phyloP scores from a whole-genome alignment of 306 rosid genomes.

The Gynostemma pentaphyllum region DNA sequence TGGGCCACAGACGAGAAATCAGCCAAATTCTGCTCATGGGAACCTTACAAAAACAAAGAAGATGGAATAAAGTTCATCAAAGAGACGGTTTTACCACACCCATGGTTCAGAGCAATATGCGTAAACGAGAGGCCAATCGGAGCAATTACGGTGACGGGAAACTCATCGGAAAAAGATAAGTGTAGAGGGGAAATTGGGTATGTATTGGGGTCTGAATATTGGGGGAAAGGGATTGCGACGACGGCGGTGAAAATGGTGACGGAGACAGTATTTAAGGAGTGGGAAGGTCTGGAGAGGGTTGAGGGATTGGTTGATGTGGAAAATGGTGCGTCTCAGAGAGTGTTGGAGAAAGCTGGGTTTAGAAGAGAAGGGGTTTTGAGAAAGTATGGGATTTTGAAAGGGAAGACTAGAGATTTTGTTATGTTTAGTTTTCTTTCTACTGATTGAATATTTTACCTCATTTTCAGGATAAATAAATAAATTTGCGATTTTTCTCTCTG shows the following conservation, averaged over 20 bases:
- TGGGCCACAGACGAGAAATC: conserved; percentile 50
- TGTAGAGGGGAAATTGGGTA: conserved; percentile 54
- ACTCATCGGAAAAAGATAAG: conserved; percentile 14
- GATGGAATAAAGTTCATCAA: conserved; percentile 31
- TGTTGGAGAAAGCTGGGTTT: conserved; percentile 64
- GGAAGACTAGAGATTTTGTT: conserved; percentile 29
- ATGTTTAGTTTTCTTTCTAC: conserved; percentile 34
- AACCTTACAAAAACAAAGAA: conserved; percentile 33
- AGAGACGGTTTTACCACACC: conserved; percentile 19
- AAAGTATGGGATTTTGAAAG: conserved; percentile 27
- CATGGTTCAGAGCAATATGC: conserved; percentile 60
- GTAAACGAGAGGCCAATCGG: conserved; percentile 41
- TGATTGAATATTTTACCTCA: too few relatives aligned
- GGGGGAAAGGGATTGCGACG: conserved; percentile 70
- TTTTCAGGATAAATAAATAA: too few relatives aligned
- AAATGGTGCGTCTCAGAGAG: conserved; percentile 51
- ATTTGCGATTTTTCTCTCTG: too few relatives aligned
- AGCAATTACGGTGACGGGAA: conserved; percentile 19
- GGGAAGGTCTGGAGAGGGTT: conserved; percentile 47
- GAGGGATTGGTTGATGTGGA: conserved; percentile 64
- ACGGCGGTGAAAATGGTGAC: conserved; percentile 42
- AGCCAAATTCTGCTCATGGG: conserved; percentile 43
- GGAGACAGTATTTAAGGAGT: conserved; percentile 31
- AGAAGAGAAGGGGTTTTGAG: conserved; percentile 53
- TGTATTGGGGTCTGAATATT: conserved; percentile 34